Percentiles rank a stretch among this genome's conserved stretches.
Evolutionary conservation across 495 filamentous ascomycete genomes (phyloP).

Genomic region (Elasticomyces elasticus): DNA sequence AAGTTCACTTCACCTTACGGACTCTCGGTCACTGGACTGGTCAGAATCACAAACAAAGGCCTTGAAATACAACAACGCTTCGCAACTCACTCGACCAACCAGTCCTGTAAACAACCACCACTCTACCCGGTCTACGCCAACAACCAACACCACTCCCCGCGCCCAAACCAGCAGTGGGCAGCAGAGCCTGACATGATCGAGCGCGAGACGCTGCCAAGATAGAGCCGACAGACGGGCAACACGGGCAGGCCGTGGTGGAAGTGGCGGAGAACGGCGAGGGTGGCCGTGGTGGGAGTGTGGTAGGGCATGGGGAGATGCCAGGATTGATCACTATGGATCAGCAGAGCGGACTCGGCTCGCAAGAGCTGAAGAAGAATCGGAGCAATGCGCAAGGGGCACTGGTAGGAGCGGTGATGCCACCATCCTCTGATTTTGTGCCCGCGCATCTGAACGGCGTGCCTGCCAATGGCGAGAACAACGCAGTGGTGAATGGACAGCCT

Average conservation of each 20-base stretch:
- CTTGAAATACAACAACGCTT: too few relatives aligned
- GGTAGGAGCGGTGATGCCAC: background rate
- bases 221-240: constrained; percentile 13
- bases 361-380: constrained; percentile 20
- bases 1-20: too few relatives aligned
- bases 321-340: constrained; percentile 31
- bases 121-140: too few relatives aligned
- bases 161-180: background rate
- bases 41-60: too few relatives aligned
- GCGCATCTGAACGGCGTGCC: constrained; percentile 6
- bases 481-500: background rate
- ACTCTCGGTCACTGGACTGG: too few relatives aligned
- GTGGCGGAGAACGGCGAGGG: background rate
- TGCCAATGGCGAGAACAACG: background rate
- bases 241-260: background rate
- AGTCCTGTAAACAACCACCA: too few relatives aligned
- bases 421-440: background rate
- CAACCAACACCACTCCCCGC: background rate
- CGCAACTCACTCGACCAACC: too few relatives aligned
- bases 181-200: background rate
- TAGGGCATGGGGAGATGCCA: constrained; percentile 30
- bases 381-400: constrained; percentile 14
- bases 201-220: constrained; percentile 11
- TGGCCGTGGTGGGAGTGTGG: constrained; percentile 16
- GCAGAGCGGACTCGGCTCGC: constrained; percentile 21